Base-by-base conservation (phyloP, 768 basidiomycete genomes). In the Tubosaeta sp. region DNA sequence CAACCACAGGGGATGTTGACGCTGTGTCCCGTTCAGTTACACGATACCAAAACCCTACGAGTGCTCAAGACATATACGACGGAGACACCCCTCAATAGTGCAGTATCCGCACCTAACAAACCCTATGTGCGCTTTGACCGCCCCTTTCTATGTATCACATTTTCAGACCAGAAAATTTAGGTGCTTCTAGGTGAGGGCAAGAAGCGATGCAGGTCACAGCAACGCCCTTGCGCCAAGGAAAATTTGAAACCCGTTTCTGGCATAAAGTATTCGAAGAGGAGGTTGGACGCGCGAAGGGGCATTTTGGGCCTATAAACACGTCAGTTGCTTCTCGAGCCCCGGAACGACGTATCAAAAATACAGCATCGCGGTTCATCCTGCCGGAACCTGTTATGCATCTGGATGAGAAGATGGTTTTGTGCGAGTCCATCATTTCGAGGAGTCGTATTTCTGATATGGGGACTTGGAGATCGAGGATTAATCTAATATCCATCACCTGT, bases 161-260 rank as follows among this genome's bases (percentile, higher is more conserved):
- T 16, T 31, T 41, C 13, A 27, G n/a, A 43, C 35, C 13, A 19
- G 5, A 8, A 5, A 3, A 50, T 32, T 38, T 51, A 93, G 90
- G 79, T 95, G 39, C 80, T 98, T 31, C 76, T 97, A 22, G 97
- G 97, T 42, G 97, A 69, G 97, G 97, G 38, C 97, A 98, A 71
- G 95, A 97, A 66, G 97, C 97, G 5, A 95, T 93, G 92, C 85
- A 76, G 63, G 97, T 98, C 46, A 97, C 95, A 12, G 98, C 93
- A 7, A 98, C 95, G 1, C 93, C 92, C 2, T 64, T 84, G 22
- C 84, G 97, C 47, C 91, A 97, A 68, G 97, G 95, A 19, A 97
- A 97, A 71, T 99, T 99, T 69, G 97, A 98, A 73, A 91, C 93
- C 11, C 80, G 94, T 35, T 97, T 99, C 75, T 98, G 94, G 93